phyloP scores from a whole-genome alignment of 148 eudicot genomes.

The Arbutus unedo region DNA sequence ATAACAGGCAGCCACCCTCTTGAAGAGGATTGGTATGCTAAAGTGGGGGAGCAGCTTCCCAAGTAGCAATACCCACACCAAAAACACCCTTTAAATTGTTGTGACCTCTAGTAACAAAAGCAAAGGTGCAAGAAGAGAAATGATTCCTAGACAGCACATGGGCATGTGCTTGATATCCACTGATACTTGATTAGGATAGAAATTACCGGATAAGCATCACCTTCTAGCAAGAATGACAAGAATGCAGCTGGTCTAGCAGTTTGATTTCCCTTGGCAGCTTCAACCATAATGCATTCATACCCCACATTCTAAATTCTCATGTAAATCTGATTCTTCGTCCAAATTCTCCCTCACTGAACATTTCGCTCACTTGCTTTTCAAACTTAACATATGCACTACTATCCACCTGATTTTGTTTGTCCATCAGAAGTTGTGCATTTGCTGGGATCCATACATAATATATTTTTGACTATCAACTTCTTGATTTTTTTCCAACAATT shows the following conservation, averaged over 20 bases:
- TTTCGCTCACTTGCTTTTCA: too few species aligned
- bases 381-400: too few species aligned
- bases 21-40: not conserved
- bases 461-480: too few species aligned
- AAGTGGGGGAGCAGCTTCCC: not conserved
- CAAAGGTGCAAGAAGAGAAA: not conserved
- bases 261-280: not conserved
- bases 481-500: not conserved
- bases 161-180: not conserved
- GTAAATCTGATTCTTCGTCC: too few species aligned
- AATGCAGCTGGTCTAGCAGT: not conserved
- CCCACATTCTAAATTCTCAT: too few species aligned
- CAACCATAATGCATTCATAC: too few species aligned
- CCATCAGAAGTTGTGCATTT: too few species aligned
- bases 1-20: not conserved
- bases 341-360: not conserved
- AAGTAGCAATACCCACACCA: not conserved
- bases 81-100: not conserved
- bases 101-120: not conserved
- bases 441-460: too few species aligned
- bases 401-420: too few species aligned
- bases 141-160: not conserved
- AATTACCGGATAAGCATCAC: not conserved
- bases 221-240: not conserved
- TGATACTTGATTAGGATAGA: not conserved